Evolutionary conservation across 2,329 filamentous ascomycete genomes (phyloP).

Genomic region (Diplodia sapinea): DNA sequence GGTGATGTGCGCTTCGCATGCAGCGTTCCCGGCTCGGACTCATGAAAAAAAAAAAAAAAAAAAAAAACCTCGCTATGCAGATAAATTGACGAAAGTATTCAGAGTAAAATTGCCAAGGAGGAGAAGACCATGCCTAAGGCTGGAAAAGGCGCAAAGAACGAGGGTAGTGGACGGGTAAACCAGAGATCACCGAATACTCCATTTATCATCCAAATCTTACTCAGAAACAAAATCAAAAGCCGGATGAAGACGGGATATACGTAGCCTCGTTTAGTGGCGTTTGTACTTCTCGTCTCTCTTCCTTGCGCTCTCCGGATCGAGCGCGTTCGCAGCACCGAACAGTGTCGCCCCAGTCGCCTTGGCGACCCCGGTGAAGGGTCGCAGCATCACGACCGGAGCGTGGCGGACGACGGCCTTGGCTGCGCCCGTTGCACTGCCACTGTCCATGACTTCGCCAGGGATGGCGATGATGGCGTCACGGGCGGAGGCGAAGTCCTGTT

Average conservation of each 20-base stretch:
- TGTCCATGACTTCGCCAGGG: conserved; percentile 88
- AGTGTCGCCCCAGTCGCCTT: conserved; percentile 89
- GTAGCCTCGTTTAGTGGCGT: neutral
- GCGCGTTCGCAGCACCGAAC: conserved; percentile 87
- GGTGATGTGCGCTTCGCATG: conserved; percentile 4
- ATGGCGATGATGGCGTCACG: conserved; percentile 93
- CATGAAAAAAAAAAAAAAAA: neutral
- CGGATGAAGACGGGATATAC: neutral
- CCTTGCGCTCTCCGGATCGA: conserved; percentile 82
- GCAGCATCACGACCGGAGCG: conserved; percentile 90
- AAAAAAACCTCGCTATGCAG: conserved; percentile 27
- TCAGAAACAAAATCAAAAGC: neutral
- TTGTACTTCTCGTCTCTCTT: conserved; percentile 72
- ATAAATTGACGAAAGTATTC: neutral
- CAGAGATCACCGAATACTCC: neutral
- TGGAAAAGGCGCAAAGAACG: neutral
- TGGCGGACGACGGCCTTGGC: conserved; percentile 78
- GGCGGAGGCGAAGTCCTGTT: conserved; percentile 84
- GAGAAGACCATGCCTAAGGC: neutral
- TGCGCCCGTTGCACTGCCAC: conserved; percentile 77
- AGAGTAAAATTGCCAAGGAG: neutral
- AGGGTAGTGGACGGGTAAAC: neutral
- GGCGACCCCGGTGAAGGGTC: conserved; percentile 87
- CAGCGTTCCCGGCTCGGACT: neutral
- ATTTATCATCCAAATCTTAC: neutral